Base-by-base conservation (phyloP, 345 rosid species). In the Draba incana region DNA sequence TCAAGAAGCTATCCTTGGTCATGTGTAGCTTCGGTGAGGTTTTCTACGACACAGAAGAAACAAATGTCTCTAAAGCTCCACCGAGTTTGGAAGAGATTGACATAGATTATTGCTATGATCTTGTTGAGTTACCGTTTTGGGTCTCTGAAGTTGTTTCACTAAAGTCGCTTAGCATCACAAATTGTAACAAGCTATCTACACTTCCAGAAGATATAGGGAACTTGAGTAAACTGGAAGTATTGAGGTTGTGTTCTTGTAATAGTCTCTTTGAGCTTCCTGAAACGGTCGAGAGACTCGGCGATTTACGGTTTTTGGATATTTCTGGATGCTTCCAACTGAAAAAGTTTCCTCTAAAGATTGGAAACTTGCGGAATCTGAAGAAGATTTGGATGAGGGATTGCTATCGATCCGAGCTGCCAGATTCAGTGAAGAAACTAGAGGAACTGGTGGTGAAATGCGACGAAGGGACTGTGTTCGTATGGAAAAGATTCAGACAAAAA, bases 371-470 rank as follows among this genome's bases (percentile, higher is more conserved):
- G 38, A 78, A 50, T 7, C 68, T 88, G 48, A 59, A 61, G 42
- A 82, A 66, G 70, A 74, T 87, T 1, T 62, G 62, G 54, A 83
- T 89, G 90, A 81, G 42, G 28, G 84, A 82, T 24, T 86, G 90
- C 69, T 52, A 55, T 3, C 2, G 1, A 10, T 77, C 77, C 4
- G 64, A 72, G n/a, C 20, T 82, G 44, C 96, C 92, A 1, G 5
- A n/a, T 39, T 79, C 85, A 13, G 38, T 84, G 25, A 47, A 2
- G 37, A 65, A 80, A 0, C 86, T 86, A 3, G 49, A 65, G 64
- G 12, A 71, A 16, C 41, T 87, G 56, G 45, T 57, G 12, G 86
- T 90, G 25, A 66, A 71, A 2, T 84, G 96, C 14, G 87, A 91
- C 47, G 79, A 78, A 75, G 84, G 81, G 37, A 79, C 62, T 2